Base-by-base conservation (phyloP, 2,329 filamentous ascomycete genomes). In the Fusarium sp. region DNA sequence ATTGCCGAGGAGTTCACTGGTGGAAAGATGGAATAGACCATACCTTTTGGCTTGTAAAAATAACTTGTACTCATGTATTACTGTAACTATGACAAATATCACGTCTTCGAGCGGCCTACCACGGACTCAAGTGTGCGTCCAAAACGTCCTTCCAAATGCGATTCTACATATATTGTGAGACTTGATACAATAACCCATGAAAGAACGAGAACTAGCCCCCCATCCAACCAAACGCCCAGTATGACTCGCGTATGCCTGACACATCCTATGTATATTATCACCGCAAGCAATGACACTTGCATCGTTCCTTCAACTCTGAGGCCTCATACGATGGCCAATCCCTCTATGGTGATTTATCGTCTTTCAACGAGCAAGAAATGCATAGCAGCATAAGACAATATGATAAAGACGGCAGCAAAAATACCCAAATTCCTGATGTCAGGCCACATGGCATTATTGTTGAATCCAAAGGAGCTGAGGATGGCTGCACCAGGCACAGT, bases 401-500 rank as follows among this genome's bases (percentile, higher is more conserved):
- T 83, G 54, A 98, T 90, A 79, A 98, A 99, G 1, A 89, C 87
- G 1, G 88, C 92, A 3, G 92, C 94, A 81, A 98, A 97, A 16
- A 96, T 86, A 10, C 89, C 94, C 19, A 99, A 84, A 51, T 94
- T 95, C 57, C 92, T 85, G 31, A 96, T 90, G 81, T 99, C 96
- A 48, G 84, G 84, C 95, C 94, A 98, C 63, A 97, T 87, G 1
- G 94, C 94, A 67, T 91, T 86, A 33, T 95, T 97, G 79, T 97
- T 88, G 81, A 99, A 99, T 3, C 96, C 96, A 81, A 99, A 99
- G 1, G 93, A 94, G 81, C 93, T 97, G 61, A 99, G 84, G 74
- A 99, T 99, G 1, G 94, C 94, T 2, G 95, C 94, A 38, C 96
- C 96, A 0, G 96, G 96, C 0, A 99, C 94, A 58, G 96, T 95